phyloP scores from a whole-genome alignment of 441 rosid species.

The Codiaeum variegatum region DNA sequence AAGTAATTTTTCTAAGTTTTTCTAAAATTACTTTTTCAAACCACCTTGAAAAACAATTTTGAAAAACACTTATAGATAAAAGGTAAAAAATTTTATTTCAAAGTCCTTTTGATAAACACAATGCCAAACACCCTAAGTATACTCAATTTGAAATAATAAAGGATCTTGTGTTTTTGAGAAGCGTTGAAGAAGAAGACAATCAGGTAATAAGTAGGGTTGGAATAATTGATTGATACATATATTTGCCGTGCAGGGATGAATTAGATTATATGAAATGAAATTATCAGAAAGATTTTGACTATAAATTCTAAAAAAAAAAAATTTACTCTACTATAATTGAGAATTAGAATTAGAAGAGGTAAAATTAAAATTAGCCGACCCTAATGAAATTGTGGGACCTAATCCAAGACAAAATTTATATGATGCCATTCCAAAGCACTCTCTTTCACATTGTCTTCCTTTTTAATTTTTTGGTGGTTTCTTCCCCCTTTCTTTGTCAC shows the following conservation, averaged over 20 bases:
- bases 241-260: constrained; percentile 30
- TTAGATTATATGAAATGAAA: not conserved
- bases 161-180: not conserved
- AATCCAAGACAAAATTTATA: constrained; percentile 30
- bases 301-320: no score
- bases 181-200: constrained; percentile 28
- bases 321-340: no score
- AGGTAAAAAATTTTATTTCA: no score
- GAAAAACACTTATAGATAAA: no score
- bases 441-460: constrained; percentile 27
- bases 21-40: no score
- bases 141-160: no score
- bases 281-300: no score
- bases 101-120: no score
- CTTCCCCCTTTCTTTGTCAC: constrained; percentile 33
- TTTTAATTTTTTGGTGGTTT: constrained; percentile 21
- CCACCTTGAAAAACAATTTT: no score
- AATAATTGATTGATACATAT: not conserved
- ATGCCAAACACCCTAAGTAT: no score
- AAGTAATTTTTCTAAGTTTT: no score
- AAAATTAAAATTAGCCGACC: constrained; percentile 11
- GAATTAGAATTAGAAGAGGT: not conserved
- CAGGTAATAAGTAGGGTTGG: constrained; percentile 1
- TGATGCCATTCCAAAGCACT: constrained; percentile 37
- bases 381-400: constrained; percentile 30